These are phyloP conservation scores for Eucalyptus victrix DNA, from an alignment of 345 rosid species.

Conservation along the genomic window DNA sequence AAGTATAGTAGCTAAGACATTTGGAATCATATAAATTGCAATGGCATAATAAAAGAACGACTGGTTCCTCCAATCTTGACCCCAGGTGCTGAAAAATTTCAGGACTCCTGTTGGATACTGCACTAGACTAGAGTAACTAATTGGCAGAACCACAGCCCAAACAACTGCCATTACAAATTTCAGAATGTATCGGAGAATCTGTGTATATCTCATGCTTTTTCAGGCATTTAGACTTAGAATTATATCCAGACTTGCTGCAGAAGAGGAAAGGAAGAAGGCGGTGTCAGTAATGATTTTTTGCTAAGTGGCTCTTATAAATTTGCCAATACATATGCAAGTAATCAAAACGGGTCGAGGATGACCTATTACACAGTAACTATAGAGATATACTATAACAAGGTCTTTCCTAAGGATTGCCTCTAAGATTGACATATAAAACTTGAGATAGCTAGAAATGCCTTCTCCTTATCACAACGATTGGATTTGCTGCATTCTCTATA, in stretches of 20 bases:
- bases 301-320: background rate
- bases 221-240: slow-evolving; percentile 82
- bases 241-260: slow-evolving; percentile 70
- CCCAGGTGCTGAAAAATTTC: slow-evolving; percentile 57
- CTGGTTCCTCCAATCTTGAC: slow-evolving; percentile 44
- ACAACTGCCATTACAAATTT: slow-evolving; percentile 69
- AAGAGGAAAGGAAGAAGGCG: background rate
- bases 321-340: background rate
- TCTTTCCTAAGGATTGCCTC: background rate
- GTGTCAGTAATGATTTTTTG: background rate
- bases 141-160: slow-evolving; percentile 81
- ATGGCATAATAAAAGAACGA: slow-evolving; percentile 62
- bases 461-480: background rate
- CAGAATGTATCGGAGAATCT: slow-evolving; percentile 67
- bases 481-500: background rate
- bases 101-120: slow-evolving; percentile 69
- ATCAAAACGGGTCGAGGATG: background rate
- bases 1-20: slow-evolving; percentile 51
- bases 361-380: background rate
- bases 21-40: slow-evolving; percentile 77
- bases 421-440: background rate
- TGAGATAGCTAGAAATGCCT: background rate
- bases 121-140: slow-evolving; percentile 64
- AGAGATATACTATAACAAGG: background rate
- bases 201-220: slow-evolving; percentile 67